Conservation (phyloP, 306 rosid species). For the Sesbania bispinosa region DNA sequence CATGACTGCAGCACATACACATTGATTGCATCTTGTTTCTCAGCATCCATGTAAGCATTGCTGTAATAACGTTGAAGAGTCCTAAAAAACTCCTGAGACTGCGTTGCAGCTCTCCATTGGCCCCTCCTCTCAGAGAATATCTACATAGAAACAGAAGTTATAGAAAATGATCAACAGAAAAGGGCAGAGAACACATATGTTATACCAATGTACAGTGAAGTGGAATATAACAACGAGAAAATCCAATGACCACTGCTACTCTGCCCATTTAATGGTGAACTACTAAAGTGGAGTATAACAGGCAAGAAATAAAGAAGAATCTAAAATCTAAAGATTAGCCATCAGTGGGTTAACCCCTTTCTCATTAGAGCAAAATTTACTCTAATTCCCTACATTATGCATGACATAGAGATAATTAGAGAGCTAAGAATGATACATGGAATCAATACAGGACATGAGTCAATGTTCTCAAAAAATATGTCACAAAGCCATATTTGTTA, state of each 20-base stretch:
- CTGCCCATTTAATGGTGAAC: neutral
- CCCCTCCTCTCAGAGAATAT: constrained; percentile 95
- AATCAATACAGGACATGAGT: neutral
- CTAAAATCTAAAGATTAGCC: neutral
- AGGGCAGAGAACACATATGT: neutral
- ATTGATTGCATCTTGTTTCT: constrained; percentile 87
- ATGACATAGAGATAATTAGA: neutral
- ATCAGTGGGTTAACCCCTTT: neutral
- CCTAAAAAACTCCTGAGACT: constrained; percentile 94
- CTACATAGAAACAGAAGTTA: constrained; percentile 36
- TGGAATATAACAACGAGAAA: neutral
- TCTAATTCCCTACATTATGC: neutral
- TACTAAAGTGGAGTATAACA: neutral
- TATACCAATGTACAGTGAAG: constrained; percentile 10
- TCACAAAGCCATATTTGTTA: neutral
- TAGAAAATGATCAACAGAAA: neutral
- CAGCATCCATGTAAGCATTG: constrained; percentile 82
- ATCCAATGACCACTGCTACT: neutral
- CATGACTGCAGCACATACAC: constrained; percentile 46
- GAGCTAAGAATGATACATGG: neutral
- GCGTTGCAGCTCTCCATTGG: constrained; percentile 96
- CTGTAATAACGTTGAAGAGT: constrained; percentile 90
- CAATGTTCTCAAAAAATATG: neutral
- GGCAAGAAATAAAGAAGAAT: constrained; percentile 15
- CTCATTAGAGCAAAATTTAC: neutral